A percentile compares a stretch with the other conserved stretches of the same genome.
These are phyloP conservation scores for Peronospora belbahrii DNA, from an alignment of 352 stramenopile genomes.

Conservation along the genomic window DNA sequence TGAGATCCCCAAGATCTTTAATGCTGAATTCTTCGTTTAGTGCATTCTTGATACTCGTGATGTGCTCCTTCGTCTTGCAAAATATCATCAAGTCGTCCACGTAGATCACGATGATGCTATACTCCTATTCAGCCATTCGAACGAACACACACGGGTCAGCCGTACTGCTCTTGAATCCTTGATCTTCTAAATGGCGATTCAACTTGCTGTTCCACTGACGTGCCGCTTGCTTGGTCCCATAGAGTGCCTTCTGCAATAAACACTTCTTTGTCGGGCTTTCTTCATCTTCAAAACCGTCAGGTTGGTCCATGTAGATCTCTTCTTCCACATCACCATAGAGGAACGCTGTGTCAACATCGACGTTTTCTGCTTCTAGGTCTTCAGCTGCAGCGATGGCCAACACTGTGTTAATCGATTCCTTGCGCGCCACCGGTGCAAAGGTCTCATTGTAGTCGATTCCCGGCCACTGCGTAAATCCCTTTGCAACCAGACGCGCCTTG, in stretches of 20 bases:
- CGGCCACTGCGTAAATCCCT: too few relatives aligned
- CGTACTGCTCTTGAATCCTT: background rate
- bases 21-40: too few relatives aligned
- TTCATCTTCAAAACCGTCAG: background rate
- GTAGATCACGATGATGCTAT: background rate
- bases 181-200: background rate
- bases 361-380: constrained; percentile 1
- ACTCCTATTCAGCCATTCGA: background rate
- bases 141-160: background rate
- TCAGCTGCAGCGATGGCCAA: background rate
- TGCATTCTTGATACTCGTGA: background rate
- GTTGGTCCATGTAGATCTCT: constrained; percentile 5
- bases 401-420: too few relatives aligned
- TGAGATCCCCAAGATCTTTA: too few relatives aligned
- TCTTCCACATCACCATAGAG: constrained; percentile 4
- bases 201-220: background rate
- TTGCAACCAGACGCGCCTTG: too few relatives aligned
- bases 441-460: too few relatives aligned
- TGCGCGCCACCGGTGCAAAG: too few relatives aligned
- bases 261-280: background rate
- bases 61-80: background rate
- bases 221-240: background rate
- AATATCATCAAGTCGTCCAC: background rate
- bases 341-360: background rate
- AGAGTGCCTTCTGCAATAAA: background rate